phyloP scores from a whole-genome alignment of 495 filamentous ascomycete species.

The Podospora appendiculata region DNA sequence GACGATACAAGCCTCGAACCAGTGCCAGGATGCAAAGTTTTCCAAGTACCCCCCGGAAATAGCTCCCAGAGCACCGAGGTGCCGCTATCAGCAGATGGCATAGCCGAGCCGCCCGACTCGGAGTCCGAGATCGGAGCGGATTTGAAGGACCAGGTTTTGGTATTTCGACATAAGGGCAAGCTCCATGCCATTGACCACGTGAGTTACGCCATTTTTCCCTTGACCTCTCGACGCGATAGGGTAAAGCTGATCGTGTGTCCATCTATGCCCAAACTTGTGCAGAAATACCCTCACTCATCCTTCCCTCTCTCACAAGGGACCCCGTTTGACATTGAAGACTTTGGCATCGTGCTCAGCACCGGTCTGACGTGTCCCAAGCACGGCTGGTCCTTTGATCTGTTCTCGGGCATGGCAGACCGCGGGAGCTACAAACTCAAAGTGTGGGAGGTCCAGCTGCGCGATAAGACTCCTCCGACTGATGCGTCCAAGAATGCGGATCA shows the following conservation, averaged over 20 bases:
- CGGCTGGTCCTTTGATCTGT: slow-evolving; percentile 54
- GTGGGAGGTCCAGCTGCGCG: slow-evolving; percentile 52
- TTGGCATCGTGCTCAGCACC: slow-evolving; percentile 41
- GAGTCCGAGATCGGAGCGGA: slow-evolving; percentile 7
- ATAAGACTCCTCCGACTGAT: slow-evolving; percentile 3
- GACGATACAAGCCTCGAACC: slow-evolving; percentile 6
- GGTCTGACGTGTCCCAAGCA: slow-evolving; percentile 55
- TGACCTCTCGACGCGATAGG: not conserved
- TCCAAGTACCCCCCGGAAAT: slow-evolving; percentile 38
- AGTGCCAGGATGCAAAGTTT: slow-evolving; percentile 45
- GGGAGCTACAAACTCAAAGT: slow-evolving; percentile 50
- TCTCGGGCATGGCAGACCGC: slow-evolving; percentile 46
- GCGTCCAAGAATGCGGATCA: slow-evolving; percentile 19
- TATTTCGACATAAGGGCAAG: slow-evolving; percentile 50
- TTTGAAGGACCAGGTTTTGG: slow-evolving; percentile 49
- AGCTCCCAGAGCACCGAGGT: slow-evolving; percentile 34
- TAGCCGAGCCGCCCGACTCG: not conserved
- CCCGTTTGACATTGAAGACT: slow-evolving; percentile 58
- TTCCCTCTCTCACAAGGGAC: slow-evolving; percentile 48
- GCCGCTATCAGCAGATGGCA: slow-evolving; percentile 7
- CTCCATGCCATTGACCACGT: slow-evolving; percentile 55
- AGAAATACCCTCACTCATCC: slow-evolving; percentile 56
- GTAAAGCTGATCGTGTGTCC: not conserved
- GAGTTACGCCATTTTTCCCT: slow-evolving; percentile 12
- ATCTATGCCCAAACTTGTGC: too few relatives aligned